Evolutionary conservation across 106 monocot species (phyloP).

Genomic region (Dendrobium officinale): DNA sequence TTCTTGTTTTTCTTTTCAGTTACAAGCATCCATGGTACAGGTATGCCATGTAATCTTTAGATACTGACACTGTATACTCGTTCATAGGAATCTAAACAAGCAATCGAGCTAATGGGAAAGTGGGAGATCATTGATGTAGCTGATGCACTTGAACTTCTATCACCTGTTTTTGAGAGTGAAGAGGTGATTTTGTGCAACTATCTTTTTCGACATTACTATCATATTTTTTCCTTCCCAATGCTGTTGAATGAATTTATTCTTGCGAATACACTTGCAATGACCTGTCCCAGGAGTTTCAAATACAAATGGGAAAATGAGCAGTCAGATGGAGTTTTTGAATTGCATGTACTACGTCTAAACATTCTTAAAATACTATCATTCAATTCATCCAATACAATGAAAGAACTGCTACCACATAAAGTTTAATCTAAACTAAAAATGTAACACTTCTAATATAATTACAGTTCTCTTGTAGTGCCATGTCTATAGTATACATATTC

Average conservation of each 20-base stretch:
- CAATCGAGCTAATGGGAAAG: constrained; percentile 85
- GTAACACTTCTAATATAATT: too few species aligned
- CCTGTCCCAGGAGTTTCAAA: too few species aligned
- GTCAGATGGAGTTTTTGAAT: too few species aligned
- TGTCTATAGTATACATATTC: too few species aligned
- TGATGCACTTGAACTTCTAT: constrained; percentile 86
- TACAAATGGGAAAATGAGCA: too few species aligned
- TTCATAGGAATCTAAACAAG: constrained; percentile 93
- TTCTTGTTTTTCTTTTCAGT: not conserved
- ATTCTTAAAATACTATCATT: too few species aligned
- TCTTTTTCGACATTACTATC: not conserved
- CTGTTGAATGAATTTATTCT: not conserved
- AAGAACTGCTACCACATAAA: too few species aligned
- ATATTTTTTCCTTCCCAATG: not conserved
- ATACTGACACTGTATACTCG: not conserved
- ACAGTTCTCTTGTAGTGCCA: too few species aligned
- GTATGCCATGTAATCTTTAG: not conserved
- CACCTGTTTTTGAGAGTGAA: constrained; percentile 90
- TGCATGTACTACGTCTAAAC: too few species aligned
- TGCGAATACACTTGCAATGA: too few species aligned
- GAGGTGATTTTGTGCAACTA: constrained; percentile 39
- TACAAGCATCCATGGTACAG: not conserved
- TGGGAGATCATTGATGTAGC: constrained; percentile 96
- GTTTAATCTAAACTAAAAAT: too few species aligned
- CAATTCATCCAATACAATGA: too few species aligned